A percentile compares a stretch with the other conserved stretches of the same genome.
Conservation (phyloP, 768 basidiomycete species). For the Pleurotus salmoneostramineus region DNA sequence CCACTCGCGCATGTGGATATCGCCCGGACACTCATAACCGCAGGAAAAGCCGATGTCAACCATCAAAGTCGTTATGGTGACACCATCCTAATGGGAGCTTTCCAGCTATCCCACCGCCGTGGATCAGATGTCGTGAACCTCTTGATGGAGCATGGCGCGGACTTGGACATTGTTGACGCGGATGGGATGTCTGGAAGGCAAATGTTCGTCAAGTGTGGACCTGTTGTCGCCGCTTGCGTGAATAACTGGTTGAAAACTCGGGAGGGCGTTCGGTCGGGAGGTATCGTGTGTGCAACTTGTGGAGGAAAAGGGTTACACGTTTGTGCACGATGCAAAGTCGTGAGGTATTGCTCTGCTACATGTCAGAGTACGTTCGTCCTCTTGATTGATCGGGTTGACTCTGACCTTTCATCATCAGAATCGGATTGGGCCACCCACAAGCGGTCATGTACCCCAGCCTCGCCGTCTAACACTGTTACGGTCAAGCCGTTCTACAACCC, state of each 20-base stretch:
- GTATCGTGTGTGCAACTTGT: constrained; percentile 37
- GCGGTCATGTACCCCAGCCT: constrained; percentile 39
- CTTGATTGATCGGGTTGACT: not conserved
- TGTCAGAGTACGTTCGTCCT: constrained; percentile 44
- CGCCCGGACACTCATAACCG: constrained; percentile 33
- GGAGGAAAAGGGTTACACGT: constrained; percentile 13
- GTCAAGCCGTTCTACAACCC: constrained; percentile 38
- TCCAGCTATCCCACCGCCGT: constrained; percentile 18
- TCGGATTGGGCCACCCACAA: constrained; percentile 47
- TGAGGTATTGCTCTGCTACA: constrained; percentile 48
- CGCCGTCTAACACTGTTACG: constrained; percentile 34
- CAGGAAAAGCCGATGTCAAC: constrained; percentile 42
- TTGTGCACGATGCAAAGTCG: constrained; percentile 40
- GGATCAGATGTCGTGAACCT: constrained; percentile 31
- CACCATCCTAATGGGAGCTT: constrained; percentile 30
- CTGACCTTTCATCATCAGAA: constrained; percentile 20
- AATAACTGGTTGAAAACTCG: constrained; percentile 45
- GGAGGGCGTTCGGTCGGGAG: constrained; percentile 36
- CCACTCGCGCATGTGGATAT: constrained; percentile 22
- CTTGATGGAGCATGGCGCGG: constrained; percentile 45
- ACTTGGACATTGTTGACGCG: constrained; percentile 31
- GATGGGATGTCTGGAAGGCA: constrained; percentile 24
- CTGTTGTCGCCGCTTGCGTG: constrained; percentile 38
- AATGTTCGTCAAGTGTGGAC: constrained; percentile 30
- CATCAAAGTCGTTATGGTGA: constrained; percentile 45